phyloP scores from a whole-genome alignment of 2,329 filamentous ascomycete genomes.

The Curvularia eragrostidis region DNA sequence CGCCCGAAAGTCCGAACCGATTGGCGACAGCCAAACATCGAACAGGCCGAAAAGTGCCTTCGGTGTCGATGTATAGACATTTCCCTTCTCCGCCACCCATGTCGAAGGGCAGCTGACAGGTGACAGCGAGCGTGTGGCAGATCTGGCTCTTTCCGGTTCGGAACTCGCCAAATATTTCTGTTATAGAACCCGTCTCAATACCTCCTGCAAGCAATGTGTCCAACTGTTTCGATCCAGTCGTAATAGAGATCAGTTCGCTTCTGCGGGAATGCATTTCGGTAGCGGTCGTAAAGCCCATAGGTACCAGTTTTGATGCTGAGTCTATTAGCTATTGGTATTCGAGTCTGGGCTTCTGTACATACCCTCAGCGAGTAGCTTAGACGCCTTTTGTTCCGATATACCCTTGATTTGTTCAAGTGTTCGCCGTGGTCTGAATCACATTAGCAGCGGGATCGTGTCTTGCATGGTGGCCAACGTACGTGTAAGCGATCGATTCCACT shows the following conservation, averaged over 20 bases:
- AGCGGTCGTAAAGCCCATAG: slow-evolving; percentile 98
- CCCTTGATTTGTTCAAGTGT: slow-evolving; percentile 94
- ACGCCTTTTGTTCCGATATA: slow-evolving; percentile 95
- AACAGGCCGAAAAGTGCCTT: slow-evolving; percentile 92
- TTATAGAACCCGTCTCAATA: slow-evolving; percentile 96
- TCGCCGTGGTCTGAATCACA: slow-evolving; percentile 65
- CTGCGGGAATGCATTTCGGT: slow-evolving; percentile 98
- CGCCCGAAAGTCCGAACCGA: slow-evolving; percentile 90
- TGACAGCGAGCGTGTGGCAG: slow-evolving; percentile 97
- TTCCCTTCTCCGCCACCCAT: slow-evolving; percentile 99
- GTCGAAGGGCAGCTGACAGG: slow-evolving; percentile 95
- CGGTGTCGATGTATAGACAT: slow-evolving; percentile 97
- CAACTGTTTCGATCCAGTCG: slow-evolving; percentile 95
- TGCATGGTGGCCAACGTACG: slow-evolving; percentile 57
- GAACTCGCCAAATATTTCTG: slow-evolving; percentile 97
- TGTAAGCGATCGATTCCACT: slow-evolving; percentile 95
- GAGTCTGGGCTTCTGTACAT: slow-evolving; percentile 24
- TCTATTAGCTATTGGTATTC: slow-evolving; percentile 8
- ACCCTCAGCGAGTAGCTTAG: slow-evolving; percentile 91
- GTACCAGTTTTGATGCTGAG: slow-evolving; percentile 89
- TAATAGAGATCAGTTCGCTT: slow-evolving; percentile 97
- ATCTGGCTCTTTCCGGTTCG: slow-evolving; percentile 98
- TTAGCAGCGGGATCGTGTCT: slow-evolving; percentile 29
- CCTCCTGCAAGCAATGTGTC: slow-evolving; percentile 94
- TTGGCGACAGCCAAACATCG: slow-evolving; percentile 90